These are phyloP conservation scores for Fusarium secorum DNA, from an alignment of 2,329 filamentous ascomycete genomes.

Conservation along the genomic window DNA sequence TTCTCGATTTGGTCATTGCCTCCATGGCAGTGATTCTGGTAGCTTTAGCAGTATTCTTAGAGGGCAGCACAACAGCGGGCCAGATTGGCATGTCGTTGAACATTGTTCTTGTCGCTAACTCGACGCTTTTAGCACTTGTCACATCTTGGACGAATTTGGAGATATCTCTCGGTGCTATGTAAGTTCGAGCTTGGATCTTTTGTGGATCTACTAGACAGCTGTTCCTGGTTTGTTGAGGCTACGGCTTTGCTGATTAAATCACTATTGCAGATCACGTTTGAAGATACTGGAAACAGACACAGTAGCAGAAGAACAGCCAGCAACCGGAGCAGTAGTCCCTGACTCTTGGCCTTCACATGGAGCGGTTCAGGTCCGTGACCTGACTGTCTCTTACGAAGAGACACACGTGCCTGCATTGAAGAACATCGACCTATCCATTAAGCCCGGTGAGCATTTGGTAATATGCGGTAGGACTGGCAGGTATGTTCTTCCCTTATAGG, in stretches of 20 bases:
- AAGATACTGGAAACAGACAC: neutral
- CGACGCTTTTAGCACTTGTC: neutral
- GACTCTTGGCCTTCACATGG: neutral
- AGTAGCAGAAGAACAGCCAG: neutral
- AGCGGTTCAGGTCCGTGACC: neutral
- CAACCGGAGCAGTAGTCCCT: fast-evolving
- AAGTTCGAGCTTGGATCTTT: neutral
- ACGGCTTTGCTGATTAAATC: fast-evolving
- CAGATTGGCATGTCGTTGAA: neutral
- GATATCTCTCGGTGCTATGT: neutral
- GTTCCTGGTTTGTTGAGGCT: fast-evolving
- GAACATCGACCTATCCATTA: neutral
- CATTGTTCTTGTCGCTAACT: neutral
- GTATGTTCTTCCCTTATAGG: no score
- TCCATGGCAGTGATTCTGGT: neutral
- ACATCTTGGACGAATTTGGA: neutral
- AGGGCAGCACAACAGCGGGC: neutral
- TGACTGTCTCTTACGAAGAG: neutral
- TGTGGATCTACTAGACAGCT: fast-evolving
- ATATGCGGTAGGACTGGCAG: neutral
- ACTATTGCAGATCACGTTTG: neutral
- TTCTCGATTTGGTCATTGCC: neutral
- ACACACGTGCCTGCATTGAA: neutral
- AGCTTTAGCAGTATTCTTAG: neutral
- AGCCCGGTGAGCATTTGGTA: neutral